A percentile compares a stretch with the other conserved stretches of the same genome.
Conservation (phyloP, 2,329 filamentous ascomycete genomes). For the Chrysoporthe austroafricana region DNA sequence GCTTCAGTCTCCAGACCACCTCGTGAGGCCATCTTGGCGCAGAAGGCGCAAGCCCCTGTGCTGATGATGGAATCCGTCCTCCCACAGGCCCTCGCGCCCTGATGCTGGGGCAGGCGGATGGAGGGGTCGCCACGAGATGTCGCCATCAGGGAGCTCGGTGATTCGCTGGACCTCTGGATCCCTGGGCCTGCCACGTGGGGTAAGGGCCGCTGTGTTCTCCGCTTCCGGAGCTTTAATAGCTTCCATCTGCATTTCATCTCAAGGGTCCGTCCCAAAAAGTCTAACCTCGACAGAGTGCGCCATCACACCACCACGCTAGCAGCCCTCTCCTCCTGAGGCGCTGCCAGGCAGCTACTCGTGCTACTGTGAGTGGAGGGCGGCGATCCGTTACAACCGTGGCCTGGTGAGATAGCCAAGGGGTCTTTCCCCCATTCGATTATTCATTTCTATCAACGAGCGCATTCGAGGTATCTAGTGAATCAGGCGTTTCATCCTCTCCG, state of each 20-base stretch:
- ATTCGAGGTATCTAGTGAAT: too few relatives aligned
- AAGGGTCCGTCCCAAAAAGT: too few relatives aligned
- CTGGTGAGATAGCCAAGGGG: too few relatives aligned
- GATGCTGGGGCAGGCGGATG: neutral
- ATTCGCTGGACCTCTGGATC: slow-evolving; percentile 12
- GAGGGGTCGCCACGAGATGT: slow-evolving; percentile 24
- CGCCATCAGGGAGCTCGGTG: slow-evolving; percentile 27
- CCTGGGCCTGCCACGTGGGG: slow-evolving; percentile 10
- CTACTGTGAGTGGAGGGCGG: too few relatives aligned
- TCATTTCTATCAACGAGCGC: too few relatives aligned
- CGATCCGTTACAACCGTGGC: too few relatives aligned
- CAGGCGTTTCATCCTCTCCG: too few relatives aligned
- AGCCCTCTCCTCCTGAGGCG: neutral
- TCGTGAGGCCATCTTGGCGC: slow-evolving; percentile 1
- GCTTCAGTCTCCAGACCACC: neutral
- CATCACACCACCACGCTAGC: slow-evolving; percentile 10
- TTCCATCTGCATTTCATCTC: slow-evolving; percentile 1
- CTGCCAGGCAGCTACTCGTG: too few relatives aligned
- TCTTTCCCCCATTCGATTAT: too few relatives aligned
- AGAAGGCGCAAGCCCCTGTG: slow-evolving; percentile 21
- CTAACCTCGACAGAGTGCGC: neutral
- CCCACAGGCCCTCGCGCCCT: neutral
- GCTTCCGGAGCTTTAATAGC: slow-evolving; percentile 12
- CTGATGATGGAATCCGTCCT: slow-evolving; percentile 24
- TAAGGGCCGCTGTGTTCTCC: slow-evolving; percentile 5